phyloP scores from a whole-genome alignment of 2,329 filamentous ascomycete genomes.

The Penicillium psychrosexuale region DNA sequence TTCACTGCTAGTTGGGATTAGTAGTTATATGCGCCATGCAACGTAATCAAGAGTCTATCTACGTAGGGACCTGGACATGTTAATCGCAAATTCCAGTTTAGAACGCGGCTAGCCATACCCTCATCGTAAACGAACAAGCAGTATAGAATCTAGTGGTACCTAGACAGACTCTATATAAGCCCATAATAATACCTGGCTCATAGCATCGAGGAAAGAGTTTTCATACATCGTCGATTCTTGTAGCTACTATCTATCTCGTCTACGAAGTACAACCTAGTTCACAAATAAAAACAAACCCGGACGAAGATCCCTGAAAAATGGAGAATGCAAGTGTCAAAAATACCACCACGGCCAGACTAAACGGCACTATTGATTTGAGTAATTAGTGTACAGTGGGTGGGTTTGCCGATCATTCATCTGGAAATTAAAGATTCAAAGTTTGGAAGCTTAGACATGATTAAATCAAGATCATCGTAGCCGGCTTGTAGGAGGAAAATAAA shows the following conservation, averaged over 20 bases:
- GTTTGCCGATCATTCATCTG: conserved; percentile 15
- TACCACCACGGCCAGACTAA: conserved; percentile 6
- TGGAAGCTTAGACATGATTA: neutral
- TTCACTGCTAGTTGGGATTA: neutral
- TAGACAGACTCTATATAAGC: too few species aligned
- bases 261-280: neutral
- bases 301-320: conserved; percentile 8
- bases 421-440: conserved; percentile 20
- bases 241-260: neutral
- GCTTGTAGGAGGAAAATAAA: neutral
- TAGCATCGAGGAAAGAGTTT: neutral
- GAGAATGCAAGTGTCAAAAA: conserved; percentile 1
- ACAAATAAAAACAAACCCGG: conserved; percentile 3
- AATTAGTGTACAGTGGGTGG: conserved; percentile 11
- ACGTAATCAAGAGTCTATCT: neutral
- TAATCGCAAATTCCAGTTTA: neutral
- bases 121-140: neutral
- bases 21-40: neutral
- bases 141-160: neutral
- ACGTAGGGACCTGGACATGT: neutral
- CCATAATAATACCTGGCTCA: neutral
- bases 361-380: conserved; percentile 18
- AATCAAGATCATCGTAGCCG: neutral
- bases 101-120: neutral
- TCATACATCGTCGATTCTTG: neutral